phyloP scores from a whole-genome alignment of 805 yeast species.

The Wickerhamomyces sydowiorum region DNA sequence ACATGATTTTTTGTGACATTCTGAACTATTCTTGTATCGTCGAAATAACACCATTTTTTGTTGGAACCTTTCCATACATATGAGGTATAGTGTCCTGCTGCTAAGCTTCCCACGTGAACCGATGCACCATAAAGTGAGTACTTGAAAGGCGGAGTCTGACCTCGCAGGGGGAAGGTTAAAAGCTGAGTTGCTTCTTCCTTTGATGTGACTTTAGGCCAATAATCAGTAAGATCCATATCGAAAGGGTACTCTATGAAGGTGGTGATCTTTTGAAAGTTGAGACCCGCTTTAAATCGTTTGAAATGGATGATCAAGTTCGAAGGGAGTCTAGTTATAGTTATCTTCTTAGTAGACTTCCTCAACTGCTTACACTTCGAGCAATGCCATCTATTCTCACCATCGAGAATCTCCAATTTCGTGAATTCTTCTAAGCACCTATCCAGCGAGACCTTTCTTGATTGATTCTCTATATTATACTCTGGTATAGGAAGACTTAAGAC shows the following conservation, averaged over 20 bases:
- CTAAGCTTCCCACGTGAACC: constrained; percentile 75
- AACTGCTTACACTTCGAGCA: constrained; percentile 71
- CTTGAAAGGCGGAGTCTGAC: constrained; percentile 74
- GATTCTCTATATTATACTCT: constrained; percentile 26
- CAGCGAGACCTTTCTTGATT: constrained; percentile 28
- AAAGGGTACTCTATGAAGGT: constrained; percentile 69
- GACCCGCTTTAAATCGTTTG: constrained; percentile 60
- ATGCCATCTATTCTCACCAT: constrained; percentile 76
- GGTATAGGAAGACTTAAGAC: constrained; percentile 80
- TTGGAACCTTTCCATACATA: constrained; percentile 58
- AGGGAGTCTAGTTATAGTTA: constrained; percentile 75
- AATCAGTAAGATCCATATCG: constrained; percentile 56
- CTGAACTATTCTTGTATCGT: constrained; percentile 64
- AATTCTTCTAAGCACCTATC: constrained; percentile 73
- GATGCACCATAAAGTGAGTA: constrained; percentile 78
- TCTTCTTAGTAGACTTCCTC: constrained; percentile 59
- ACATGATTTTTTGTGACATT: constrained; percentile 47
- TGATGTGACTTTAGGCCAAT: constrained; percentile 54
- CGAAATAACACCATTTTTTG: constrained; percentile 70
- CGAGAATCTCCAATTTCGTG: constrained; percentile 66
- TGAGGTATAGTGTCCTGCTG: constrained; percentile 87
- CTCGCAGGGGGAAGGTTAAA: constrained; percentile 55
- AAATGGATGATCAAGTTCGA: constrained; percentile 74
- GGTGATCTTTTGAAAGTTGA: constrained; percentile 24
- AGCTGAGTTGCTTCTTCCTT: constrained; percentile 38